Conservation (phyloP, 2,329 filamentous ascomycete species). For the Apiospora koreana region DNA sequence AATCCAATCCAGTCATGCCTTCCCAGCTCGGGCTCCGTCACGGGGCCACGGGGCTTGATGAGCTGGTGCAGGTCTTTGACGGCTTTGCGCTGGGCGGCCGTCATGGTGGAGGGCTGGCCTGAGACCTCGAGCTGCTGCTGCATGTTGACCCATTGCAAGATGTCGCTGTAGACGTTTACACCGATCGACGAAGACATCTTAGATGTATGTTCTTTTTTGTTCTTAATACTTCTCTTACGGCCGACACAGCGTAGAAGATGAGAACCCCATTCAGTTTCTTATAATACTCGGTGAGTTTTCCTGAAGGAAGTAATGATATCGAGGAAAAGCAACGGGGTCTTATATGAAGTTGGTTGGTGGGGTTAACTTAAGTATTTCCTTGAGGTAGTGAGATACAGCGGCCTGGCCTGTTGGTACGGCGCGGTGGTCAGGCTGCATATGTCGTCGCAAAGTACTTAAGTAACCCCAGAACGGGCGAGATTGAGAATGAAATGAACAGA, state of each 20-base stretch:
- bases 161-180: slow-evolving; percentile 21
- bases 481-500: neutral
- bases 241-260: no score
- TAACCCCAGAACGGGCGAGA: neutral
- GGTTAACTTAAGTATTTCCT: neutral
- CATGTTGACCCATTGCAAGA: slow-evolving; percentile 27
- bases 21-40: slow-evolving; percentile 25
- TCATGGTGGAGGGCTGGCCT: slow-evolving; percentile 37
- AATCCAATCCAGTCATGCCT: slow-evolving; percentile 42
- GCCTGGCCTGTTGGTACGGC: neutral
- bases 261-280: neutral
- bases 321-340: neutral
- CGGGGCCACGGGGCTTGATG: slow-evolving; percentile 15
- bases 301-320: neutral
- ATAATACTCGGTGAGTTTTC: neutral
- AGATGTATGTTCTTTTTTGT: neutral
- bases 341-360: neutral
- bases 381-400: neutral
- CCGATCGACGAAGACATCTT: neutral
- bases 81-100: slow-evolving; percentile 39
- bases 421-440: neutral
- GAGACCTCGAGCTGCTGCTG: slow-evolving; percentile 39
- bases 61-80: slow-evolving; percentile 40
- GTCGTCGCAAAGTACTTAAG: neutral
- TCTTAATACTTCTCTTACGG: neutral